Evolutionary conservation across 2,329 filamentous ascomycete species (phyloP).

Genomic region (Colletotrichum limetticola): DNA sequence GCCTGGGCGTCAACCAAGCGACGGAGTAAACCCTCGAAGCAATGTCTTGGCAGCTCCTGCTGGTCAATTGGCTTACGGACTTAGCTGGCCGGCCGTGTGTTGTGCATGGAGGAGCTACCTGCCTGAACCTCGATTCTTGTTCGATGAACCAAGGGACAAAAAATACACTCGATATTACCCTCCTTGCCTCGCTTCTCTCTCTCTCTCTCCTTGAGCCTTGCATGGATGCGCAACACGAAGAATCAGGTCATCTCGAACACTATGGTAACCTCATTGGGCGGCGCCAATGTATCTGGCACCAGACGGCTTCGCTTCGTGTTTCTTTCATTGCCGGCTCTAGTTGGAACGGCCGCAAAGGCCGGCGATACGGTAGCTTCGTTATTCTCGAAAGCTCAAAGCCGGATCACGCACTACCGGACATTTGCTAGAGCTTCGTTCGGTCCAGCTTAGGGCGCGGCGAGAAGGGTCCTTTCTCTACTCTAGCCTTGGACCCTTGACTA

Average conservation of each 20-base stretch:
- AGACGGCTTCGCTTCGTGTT: not conserved
- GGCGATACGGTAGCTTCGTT: not conserved
- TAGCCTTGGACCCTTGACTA: not conserved
- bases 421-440: not conserved
- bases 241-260: not conserved
- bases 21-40: not conserved
- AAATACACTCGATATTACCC: not conserved
- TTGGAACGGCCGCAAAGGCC: not conserved
- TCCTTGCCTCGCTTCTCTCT: not conserved
- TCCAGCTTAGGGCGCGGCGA: not conserved
- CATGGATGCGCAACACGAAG: not conserved
- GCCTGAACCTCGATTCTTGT: not conserved
- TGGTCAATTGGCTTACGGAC: slow-evolving; percentile 20
- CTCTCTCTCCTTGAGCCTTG: slow-evolving; percentile 1
- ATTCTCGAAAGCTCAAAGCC: too few relatives aligned
- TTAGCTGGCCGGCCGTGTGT: slow-evolving; percentile 10
- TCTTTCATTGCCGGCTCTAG: not conserved
- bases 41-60: slow-evolving; percentile 5
- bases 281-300: not conserved
- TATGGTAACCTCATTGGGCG: not conserved
- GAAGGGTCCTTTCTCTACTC: not conserved
- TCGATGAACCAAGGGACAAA: not conserved
- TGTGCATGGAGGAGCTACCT: not conserved
- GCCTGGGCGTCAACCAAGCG: slow-evolving; percentile 5
- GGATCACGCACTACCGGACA: not conserved